A percentile compares a stretch with the other conserved stretches of the same genome.
Evolutionary conservation across 2,329 filamentous ascomycete genomes (phyloP).

Genomic region (Mycosphaerella sp.): DNA sequence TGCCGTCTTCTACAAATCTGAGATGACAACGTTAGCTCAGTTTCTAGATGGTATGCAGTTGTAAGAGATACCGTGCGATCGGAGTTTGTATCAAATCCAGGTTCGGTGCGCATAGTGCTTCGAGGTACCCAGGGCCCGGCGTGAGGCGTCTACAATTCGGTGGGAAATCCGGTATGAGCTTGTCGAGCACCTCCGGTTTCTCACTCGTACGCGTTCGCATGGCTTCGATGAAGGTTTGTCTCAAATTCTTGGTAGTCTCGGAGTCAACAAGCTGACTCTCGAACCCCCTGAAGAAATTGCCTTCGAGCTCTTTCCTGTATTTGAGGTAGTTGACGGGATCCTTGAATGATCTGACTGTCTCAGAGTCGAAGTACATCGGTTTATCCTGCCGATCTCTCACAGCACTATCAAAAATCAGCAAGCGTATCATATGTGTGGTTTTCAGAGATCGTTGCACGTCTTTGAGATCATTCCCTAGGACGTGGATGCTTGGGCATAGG

Average conservation of each 20-base stretch:
- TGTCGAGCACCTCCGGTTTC: conserved; percentile 36
- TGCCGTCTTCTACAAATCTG: conserved; percentile 35
- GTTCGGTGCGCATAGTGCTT: conserved; percentile 44
- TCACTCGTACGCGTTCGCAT: conserved; percentile 36
- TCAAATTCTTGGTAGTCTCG: conserved; percentile 31
- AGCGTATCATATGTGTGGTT: neutral
- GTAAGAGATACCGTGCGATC: conserved; percentile 29
- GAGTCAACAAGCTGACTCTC: conserved; percentile 37
- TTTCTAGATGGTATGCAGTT: neutral
- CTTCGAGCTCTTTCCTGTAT: conserved; percentile 39
- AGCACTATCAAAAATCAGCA: neutral
- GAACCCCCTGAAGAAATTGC: conserved; percentile 55
- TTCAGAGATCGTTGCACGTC: neutral
- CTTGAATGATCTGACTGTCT: conserved; percentile 52
- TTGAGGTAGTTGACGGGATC: conserved; percentile 55
- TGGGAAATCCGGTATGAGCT: conserved; percentile 39
- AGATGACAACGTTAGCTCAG: neutral
- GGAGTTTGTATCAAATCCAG: conserved; percentile 40
- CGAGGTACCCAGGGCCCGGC: conserved; percentile 48
- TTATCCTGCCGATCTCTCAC: conserved; percentile 47
- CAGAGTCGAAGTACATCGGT: conserved; percentile 49
- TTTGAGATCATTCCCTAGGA: neutral
- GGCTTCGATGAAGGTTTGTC: conserved; percentile 34
- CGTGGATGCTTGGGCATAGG: too few relatives aligned
- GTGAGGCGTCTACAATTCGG: conserved; percentile 44